Evolutionary conservation across 2,329 filamentous ascomycete species (phyloP), one percentile per base, ranked within the genome.

Genomic region (Calonectria ilicicola): DNA sequence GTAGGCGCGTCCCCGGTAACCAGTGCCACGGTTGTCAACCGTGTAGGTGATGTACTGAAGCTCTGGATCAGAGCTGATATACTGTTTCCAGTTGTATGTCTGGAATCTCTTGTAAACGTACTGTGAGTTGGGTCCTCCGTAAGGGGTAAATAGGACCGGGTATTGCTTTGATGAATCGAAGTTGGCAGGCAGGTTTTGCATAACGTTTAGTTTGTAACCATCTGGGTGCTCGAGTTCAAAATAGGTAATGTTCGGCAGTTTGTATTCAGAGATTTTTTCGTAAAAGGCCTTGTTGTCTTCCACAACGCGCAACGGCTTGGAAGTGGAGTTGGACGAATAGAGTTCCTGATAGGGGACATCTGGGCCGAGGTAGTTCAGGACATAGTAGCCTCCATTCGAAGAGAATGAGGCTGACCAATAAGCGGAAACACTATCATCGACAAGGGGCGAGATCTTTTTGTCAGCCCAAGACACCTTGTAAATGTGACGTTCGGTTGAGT

Each of bases 301-400:
- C 10, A 94, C 85, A 0, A 88, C 90, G 7, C 89, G 88, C 10
- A 93, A 81, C 0, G 91, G 88, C 40, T 83, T 86, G 9, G 77
- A 77, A 23, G 86, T 88, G 23, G 87, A 87, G 79, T 92, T 89
- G 72, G 88, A 80, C 0, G 89, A 84, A 82, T 93, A 93, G 1
- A 94, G 86, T 74, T 93, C 91, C 78, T 94, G 91, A 82, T 93
- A 93, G 0, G 92, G 92, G 0, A 94, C 89, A 67, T 93, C 89
- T 0, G 92, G 92, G 0, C 92, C 92, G 21, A 84, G 82, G 80
- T 94, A 94, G 65, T 85, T 88, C 3, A 93, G 87, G 49, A 94
- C 89, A 78, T 93, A 93, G 84, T 91, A 94, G 2, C 89, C 89
- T 0, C 89, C 90, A 1, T 83, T 85, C 2, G 89, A 86, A 0